Evolutionary conservation across 78 protist species (phyloP).

Genomic region (Dictyostelium intermedium): DNA sequence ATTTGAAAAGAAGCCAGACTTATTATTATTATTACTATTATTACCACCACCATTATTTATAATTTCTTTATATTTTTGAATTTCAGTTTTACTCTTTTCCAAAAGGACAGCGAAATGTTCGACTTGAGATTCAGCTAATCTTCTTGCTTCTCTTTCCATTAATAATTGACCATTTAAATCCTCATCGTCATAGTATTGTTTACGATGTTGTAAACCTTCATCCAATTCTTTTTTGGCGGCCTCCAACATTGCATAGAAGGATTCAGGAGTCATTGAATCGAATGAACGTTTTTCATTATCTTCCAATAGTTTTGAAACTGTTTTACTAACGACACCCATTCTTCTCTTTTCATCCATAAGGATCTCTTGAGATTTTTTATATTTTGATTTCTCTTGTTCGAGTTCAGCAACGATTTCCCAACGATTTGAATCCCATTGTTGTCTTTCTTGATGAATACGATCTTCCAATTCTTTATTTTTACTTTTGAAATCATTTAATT

Average conservation of each 20-base stretch:
- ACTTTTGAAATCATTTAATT: neutral
- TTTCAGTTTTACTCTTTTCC: conserved; percentile 57
- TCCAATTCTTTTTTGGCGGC: conserved; percentile 45
- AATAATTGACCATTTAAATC: conserved; percentile 59
- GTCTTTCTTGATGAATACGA: conserved; percentile 14
- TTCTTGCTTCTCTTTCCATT: conserved; percentile 74
- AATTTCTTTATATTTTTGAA: conserved; percentile 33
- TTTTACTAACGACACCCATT: conserved; percentile 56
- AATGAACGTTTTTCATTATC: neutral
- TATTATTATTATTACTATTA: neutral
- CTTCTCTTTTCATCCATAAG: conserved; percentile 52
- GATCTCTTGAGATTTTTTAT: conserved; percentile 6
- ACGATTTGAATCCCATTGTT: conserved; percentile 16
- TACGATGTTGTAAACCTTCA: conserved; percentile 50
- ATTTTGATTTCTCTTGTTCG: conserved; percentile 49
- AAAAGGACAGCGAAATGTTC: conserved; percentile 58
- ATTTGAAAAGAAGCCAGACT: conserved; percentile 14
- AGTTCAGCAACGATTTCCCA: conserved; percentile 41
- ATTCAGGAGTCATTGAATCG: conserved; percentile 42
- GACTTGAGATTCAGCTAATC: conserved; percentile 69
- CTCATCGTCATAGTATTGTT: conserved; percentile 65
- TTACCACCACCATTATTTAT: neutral
- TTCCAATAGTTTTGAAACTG: conserved; percentile 26
- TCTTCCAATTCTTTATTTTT: neutral
- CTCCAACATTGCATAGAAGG: conserved; percentile 73